Percentiles rank a stretch among this genome's conserved stretches.
phyloP scores from a whole-genome alignment of 345 rosid species.

The Camelina hispida region DNA sequence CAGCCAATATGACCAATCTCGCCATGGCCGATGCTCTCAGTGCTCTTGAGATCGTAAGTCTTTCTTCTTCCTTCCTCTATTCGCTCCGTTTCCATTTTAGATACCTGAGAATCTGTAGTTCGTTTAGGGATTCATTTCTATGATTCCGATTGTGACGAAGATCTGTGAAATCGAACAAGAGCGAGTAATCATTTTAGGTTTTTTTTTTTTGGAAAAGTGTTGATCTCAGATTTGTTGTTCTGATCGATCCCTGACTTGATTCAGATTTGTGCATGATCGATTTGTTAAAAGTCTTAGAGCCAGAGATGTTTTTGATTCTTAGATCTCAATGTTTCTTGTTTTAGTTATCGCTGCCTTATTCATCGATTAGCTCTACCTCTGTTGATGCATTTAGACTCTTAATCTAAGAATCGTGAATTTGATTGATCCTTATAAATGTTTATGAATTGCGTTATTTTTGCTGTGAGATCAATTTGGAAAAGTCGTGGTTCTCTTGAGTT shows the following conservation, averaged over 20 bases:
- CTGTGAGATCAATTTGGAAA: background rate
- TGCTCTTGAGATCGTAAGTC: slow-evolving; percentile 62
- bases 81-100: background rate
- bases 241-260: background rate
- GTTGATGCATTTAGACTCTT: background rate
- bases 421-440: background rate
- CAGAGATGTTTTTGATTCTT: no score
- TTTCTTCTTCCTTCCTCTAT: background rate
- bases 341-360: background rate
- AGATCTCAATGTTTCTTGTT: no score
- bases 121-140: slow-evolving; percentile 8
- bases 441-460: background rate
- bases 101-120: background rate
- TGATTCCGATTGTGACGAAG: background rate
- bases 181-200: background rate
- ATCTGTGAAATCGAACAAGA: background rate
- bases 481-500: slow-evolving; percentile 1
- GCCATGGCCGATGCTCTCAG: slow-evolving; percentile 95
- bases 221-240: background rate
- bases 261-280: background rate
- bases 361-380: background rate
- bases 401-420: slow-evolving; percentile 13
- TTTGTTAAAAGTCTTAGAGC: background rate
- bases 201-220: no score
- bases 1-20: slow-evolving; percentile 80